Percentiles rank a stretch among this genome's conserved stretches.
These are phyloP conservation scores for Lentinula detonsa DNA, from an alignment of 768 basidiomycete species.

Conservation along the genomic window DNA sequence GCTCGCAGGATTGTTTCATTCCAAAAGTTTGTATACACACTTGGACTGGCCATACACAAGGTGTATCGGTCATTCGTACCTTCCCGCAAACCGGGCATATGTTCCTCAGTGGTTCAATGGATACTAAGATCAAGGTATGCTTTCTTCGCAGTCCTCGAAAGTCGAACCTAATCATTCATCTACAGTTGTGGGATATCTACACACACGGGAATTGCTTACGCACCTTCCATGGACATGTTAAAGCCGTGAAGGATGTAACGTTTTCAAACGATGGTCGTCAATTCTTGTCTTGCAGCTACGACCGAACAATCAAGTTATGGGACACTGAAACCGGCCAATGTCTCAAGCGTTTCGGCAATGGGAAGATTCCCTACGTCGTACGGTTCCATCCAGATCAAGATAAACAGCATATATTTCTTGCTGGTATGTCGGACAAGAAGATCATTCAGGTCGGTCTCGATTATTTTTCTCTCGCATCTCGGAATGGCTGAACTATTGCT, in stretches of 20 bases:
- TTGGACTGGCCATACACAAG: constrained; percentile 97
- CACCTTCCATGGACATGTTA: constrained; percentile 95
- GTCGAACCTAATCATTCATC: background rate
- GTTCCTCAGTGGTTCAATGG: constrained; percentile 92
- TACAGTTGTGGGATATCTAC: constrained; percentile 97
- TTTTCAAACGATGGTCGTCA: constrained; percentile 90
- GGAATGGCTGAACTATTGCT: constrained; percentile 11
- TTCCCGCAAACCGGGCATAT: constrained; percentile 94
- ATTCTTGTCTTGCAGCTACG: constrained; percentile 92
- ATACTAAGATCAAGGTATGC: constrained; percentile 93
- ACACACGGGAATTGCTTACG: constrained; percentile 94
- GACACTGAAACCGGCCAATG: constrained; percentile 99
- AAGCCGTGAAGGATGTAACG: constrained; percentile 93
- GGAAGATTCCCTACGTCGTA: constrained; percentile 94
- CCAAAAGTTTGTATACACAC: constrained; percentile 96
- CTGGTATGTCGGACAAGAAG: constrained; percentile 99
- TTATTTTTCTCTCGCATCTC: background rate
- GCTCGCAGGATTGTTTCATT: constrained; percentile 87
- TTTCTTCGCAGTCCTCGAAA: background rate
- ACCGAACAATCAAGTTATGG: constrained; percentile 98
- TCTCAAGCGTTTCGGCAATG: constrained; percentile 93
- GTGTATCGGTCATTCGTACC: constrained; percentile 87
- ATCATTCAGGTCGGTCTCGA: constrained; percentile 78
- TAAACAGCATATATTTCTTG: constrained; percentile 93
- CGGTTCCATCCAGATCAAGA: constrained; percentile 95